Evolutionary conservation across 306 rosid species (phyloP).

Genomic region (Ceratonia siliqua): DNA sequence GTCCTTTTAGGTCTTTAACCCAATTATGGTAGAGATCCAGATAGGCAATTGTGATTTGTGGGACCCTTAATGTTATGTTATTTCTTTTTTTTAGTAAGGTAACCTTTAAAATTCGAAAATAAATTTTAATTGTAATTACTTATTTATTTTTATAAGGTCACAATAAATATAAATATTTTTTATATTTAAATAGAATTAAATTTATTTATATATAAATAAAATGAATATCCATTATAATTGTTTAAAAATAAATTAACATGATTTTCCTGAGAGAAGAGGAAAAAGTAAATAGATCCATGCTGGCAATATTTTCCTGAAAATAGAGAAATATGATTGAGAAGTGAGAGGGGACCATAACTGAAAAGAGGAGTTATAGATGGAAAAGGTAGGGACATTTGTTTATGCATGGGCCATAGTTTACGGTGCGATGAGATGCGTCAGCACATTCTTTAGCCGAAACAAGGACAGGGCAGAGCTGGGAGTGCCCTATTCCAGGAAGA

Average conservation of each 20-base stretch:
- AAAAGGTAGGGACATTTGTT: conserved; percentile 24
- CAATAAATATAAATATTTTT: no score
- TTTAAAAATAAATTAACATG: no score
- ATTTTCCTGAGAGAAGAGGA: no score
- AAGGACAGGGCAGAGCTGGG: neutral
- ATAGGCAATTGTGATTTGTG: neutral
- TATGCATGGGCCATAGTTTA: conserved; percentile 36
- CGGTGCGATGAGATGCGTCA: conserved; percentile 48
- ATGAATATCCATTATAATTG: no score
- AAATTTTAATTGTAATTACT: no score
- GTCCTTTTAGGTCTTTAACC: neutral
- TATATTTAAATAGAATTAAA: no score
- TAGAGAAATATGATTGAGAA: neutral
- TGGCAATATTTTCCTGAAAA: neutral
- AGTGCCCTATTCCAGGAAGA: neutral
- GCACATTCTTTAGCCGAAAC: conserved; percentile 44
- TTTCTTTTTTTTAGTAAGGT: no score
- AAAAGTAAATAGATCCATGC: no score
- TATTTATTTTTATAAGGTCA: no score
- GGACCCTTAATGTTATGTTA: neutral
- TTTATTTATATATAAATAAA: no score
- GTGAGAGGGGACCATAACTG: neutral
- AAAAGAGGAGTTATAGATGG: conserved; percentile 19
- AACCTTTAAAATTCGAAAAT: no score
- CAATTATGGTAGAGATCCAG: neutral